Evolutionary conservation across 176 grass and related monocot species (phyloP).

Genomic region (Zoysia japonica): DNA sequence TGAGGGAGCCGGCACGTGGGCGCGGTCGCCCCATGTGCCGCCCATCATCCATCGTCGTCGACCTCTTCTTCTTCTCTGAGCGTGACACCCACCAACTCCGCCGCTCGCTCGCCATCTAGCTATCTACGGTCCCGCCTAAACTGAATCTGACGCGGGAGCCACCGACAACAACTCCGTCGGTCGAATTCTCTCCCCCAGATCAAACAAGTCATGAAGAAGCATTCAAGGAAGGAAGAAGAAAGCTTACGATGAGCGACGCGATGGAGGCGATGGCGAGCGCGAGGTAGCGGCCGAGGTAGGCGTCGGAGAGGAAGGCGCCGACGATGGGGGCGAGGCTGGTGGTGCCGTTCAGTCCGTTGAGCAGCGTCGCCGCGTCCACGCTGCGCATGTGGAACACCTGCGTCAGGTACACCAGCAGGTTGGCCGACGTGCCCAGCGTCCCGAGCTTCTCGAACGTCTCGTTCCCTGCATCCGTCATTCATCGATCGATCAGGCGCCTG

Average conservation of each 20-base stretch:
- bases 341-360: constrained; percentile 83
- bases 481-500: too few relatives aligned
- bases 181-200: too few relatives aligned
- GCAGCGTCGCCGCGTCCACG: constrained; percentile 72
- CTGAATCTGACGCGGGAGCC: not conserved
- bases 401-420: constrained; percentile 93
- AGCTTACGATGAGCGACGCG: constrained; percentile 67
- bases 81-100: too few relatives aligned
- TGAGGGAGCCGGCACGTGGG: too few relatives aligned
- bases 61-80: too few relatives aligned
- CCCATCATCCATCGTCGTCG: too few relatives aligned
- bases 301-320: constrained; percentile 93
- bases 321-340: constrained; percentile 82
- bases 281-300: constrained; percentile 82
- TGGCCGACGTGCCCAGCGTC: constrained; percentile 80
- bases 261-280: constrained; percentile 77
- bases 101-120: too few relatives aligned
- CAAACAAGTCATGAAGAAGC: too few relatives aligned
- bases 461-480: constrained; percentile 47
- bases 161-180: not conserved
- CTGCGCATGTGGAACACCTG: constrained; percentile 88
- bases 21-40: too few relatives aligned
- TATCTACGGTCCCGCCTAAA: too few relatives aligned
- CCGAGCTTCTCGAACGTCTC: constrained; percentile 97
- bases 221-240: too few relatives aligned